phyloP scores from a whole-genome alignment of 2,329 filamentous ascomycete species.

The Claviceps arundinis region DNA sequence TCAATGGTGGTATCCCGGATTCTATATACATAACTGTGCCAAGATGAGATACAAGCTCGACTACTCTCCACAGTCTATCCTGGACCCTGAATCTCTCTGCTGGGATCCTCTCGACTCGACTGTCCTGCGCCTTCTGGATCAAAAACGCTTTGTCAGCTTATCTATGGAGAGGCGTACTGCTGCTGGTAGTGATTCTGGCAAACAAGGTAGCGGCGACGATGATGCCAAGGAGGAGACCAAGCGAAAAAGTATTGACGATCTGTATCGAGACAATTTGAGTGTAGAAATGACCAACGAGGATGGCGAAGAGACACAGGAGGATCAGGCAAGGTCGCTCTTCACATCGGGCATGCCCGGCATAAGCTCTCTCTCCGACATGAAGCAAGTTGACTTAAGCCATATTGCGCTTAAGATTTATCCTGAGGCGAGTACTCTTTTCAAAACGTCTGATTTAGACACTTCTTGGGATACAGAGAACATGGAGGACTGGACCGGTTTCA shows the following conservation, averaged over 20 bases:
- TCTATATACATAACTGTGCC: constrained; percentile 66
- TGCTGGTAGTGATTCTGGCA: background rate
- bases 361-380: constrained; percentile 39
- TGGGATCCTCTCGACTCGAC: constrained; percentile 49
- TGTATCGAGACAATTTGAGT: constrained; percentile 2
- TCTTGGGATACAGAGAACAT: constrained; percentile 43
- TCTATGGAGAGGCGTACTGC: constrained; percentile 19
- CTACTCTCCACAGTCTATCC: constrained; percentile 59
- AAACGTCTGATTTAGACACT: constrained; percentile 37
- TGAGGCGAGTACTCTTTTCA: constrained; percentile 21
- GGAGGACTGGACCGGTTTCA: constrained; percentile 36
- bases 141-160: constrained; percentile 42
- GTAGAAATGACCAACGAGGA: background rate
- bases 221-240: background rate
- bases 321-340: constrained; percentile 33
- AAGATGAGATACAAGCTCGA: constrained; percentile 84
- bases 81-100: constrained; percentile 51
- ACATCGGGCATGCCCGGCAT: constrained; percentile 54
- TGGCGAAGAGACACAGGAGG: constrained; percentile 11
- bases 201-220: background rate
- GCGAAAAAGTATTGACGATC: background rate
- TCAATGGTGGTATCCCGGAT: constrained; percentile 66
- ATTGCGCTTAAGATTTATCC: constrained; percentile 40
- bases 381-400: constrained; percentile 41
- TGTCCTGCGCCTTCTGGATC: constrained; percentile 35